Base-by-base conservation (phyloP, 2,329 filamentous ascomycete genomes). In the Helicocarpus griseus region DNA sequence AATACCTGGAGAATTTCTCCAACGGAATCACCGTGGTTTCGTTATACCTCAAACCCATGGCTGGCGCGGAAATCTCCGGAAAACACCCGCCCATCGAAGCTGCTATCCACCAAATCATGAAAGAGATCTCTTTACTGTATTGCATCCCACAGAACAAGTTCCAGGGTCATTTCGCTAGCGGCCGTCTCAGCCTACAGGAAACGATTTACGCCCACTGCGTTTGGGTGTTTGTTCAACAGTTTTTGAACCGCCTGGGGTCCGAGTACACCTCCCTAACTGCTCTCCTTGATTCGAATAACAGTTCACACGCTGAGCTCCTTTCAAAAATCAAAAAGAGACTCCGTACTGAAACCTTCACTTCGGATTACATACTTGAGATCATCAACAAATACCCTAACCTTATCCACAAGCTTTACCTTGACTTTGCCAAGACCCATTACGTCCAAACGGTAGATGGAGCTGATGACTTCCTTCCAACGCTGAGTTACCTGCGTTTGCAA, bases 1-100 rank as follows among this genome's bases (percentile, higher is more conserved):
- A 98, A 75, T 98, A 98, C 65, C 87, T 98, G 45, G 88, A 98
- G 73, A 93, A 97, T 73, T 98, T 98, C 77, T 93, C 90, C 64
- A 98, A 98, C 69, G 93, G 93, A 56, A 94, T 96, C 67, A 95
- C 89, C 13, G 86, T 97, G 69, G 95, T 97, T 79, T 96, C 89
- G 60, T 81, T 96, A 56, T 98, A 98, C 71, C 79, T 98, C 54
- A 85, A 86, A 58, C 89, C 88, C 21, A 78, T 86, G 17, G 79
- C 78, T 57, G 69, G 77, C 22, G 73, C 80, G 35, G 71, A 78
- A 39, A 76, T 78, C 52, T 73, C 74, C 8, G 67, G 71, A 55
- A 78, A 77, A 58, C 75, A 79, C 65, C 90, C 91, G 36, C 85
- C 89, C 0, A 89, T 97, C 59, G 89, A 96, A 63, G 86, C 91